Conservation (phyloP, 495 filamentous ascomycete genomes). For the Cetradonia linearis region DNA sequence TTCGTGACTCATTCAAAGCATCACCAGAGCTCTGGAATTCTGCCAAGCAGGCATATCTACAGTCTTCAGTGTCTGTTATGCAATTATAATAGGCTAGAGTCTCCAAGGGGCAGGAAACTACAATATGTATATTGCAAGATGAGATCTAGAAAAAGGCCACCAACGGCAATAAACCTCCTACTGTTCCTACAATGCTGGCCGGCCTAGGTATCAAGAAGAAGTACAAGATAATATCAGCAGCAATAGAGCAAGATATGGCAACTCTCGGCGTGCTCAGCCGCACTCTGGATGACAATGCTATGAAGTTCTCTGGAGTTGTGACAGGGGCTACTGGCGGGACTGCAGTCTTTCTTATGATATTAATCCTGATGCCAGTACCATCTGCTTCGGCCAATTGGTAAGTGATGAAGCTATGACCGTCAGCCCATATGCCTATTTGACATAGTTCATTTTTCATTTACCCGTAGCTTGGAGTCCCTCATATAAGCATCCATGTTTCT, state of each 20-base stretch:
- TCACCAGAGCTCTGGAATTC: too few relatives aligned
- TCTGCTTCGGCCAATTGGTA: too few relatives aligned
- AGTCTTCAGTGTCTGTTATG: too few relatives aligned
- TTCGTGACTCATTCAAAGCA: too few relatives aligned
- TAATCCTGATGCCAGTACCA: too few relatives aligned
- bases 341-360: neutral
- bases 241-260: neutral
- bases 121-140: neutral
- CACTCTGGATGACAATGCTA: neutral
- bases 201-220: constrained; percentile 1
- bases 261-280: neutral
- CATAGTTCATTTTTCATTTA: neutral
- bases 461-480: neutral
- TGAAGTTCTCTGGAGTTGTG: neutral
- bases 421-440: neutral
- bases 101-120: neutral
- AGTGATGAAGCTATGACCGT: neutral
- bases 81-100: too few relatives aligned
- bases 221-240: neutral
- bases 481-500: neutral
- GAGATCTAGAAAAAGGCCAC: neutral
- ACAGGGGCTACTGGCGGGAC: neutral
- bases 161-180: neutral
- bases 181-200: neutral
- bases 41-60: too few relatives aligned